Evolutionary conservation across 2,329 filamentous ascomycete genomes (phyloP), one percentile per base, ranked within the genome.

Genomic region (Apiospora rasikravindrae): DNA sequence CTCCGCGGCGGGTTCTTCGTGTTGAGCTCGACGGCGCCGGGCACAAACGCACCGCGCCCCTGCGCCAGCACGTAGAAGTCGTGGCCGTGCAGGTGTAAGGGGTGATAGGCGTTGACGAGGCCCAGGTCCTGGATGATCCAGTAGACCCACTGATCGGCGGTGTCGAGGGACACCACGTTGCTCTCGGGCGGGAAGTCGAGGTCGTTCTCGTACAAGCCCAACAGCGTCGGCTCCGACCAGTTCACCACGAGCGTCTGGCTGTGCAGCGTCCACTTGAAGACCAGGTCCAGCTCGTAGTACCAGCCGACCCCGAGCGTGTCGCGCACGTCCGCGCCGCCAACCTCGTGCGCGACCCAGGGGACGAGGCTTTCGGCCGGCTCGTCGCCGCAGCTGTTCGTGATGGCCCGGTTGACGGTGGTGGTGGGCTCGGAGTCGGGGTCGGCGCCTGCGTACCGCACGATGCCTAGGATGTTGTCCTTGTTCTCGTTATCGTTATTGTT

Each of bases 221-320:
- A 33, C 11, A 72, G 51, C 11, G 67, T 72, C n/a, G 86, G 86
- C 44, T 84, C 76, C 19, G 77, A 77, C 79, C 85, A 87, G 71
- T 87, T 80, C 4, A 87, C 78, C 22, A 79, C 69, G 76, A 87
- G 81, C 14, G 82, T 83, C 42, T 80, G 84, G 49, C 77, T 79
- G 76, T 86, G 86, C 73, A 87, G 77, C 24, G 80, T 83, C 85
- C 85, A 87, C 47, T 81, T 80, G 78, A 86, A 83, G 37, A 78
- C 53, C 22, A 77, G 4, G 75, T 75, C 26, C 75, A 78, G 73
- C 49, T 77, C 69, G 67, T 78, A 72, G 22, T 74, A 74, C 77
- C 76, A 79, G 69, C 75, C 71, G 40, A 44, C 29, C 22, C 76
- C 73, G 14, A 69, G 44, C 2, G 76, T 75, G 4, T 57, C 26